Percentiles rank a stretch among this genome's conserved stretches.
phyloP scores from a whole-genome alignment of 1,139 yeast species.

The Kurtzmaniella quercitrusa region DNA sequence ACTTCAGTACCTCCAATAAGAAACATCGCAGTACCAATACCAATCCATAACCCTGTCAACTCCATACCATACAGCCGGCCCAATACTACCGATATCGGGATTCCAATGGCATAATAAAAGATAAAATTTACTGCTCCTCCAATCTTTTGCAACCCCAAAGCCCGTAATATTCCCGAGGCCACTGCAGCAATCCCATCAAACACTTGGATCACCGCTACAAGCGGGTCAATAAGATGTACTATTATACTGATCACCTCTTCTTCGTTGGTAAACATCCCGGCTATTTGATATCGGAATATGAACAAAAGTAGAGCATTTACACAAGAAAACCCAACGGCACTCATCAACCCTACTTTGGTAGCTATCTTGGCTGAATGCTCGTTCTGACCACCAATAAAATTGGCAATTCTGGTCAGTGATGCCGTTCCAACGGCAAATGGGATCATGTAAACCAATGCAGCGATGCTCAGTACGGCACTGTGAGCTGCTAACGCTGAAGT shows the following conservation, averaged over 20 bases:
- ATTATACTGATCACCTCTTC: conserved; percentile 52
- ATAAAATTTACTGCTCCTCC: conserved; percentile 79
- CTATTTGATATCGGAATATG: conserved; percentile 52
- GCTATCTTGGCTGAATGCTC: conserved; percentile 59
- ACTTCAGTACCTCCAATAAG: conserved; percentile 63
- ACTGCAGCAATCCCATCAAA: conserved; percentile 82
- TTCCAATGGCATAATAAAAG: conserved; percentile 60
- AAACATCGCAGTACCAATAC: conserved; percentile 73
- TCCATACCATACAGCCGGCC: conserved; percentile 53
- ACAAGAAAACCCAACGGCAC: conserved; percentile 56
- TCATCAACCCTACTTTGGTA: conserved; percentile 55
- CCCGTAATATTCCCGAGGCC: conserved; percentile 79
- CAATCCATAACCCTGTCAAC: conserved; percentile 82
- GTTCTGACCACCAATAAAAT: conserved; percentile 78
- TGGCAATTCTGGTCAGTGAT: conserved; percentile 82
- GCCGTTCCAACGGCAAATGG: conserved; percentile 91
- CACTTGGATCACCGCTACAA: conserved; percentile 68
- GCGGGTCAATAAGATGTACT: conserved; percentile 51
- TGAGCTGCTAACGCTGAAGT: conserved; percentile 84
- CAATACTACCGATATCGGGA: conserved; percentile 64
- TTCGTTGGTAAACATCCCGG: conserved; percentile 67
- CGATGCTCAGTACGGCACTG: conserved; percentile 78
- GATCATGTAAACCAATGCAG: conserved; percentile 75
- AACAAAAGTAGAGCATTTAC: conserved; percentile 52
- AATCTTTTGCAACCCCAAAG: conserved; percentile 79